phyloP scores from a whole-genome alignment of 2,329 filamentous ascomycete species.

The Talaromyces sp. region DNA sequence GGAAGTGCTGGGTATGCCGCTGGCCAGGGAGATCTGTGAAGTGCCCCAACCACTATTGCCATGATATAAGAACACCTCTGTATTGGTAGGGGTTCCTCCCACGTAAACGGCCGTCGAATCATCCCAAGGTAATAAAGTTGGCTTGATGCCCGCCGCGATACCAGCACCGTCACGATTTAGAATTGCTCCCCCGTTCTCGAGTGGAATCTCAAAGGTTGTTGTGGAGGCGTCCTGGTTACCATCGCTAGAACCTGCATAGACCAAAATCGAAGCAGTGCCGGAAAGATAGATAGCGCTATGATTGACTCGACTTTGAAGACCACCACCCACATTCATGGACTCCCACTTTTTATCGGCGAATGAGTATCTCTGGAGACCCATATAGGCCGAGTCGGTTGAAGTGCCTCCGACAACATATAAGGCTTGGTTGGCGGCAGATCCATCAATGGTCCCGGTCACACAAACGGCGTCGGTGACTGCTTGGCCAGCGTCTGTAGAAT shows the following conservation, averaged over 20 bases:
- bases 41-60: conserved; percentile 61
- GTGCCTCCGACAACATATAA: conserved; percentile 80
- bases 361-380: conserved; percentile 68
- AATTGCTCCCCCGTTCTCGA: conserved; percentile 56
- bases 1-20: conserved; percentile 57
- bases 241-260: conserved; percentile 73
- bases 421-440: conserved; percentile 56
- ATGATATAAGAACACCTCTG: conserved; percentile 69
- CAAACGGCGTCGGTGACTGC: conserved; percentile 73
- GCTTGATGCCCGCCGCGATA: conserved; percentile 62
- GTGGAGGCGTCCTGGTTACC: conserved; percentile 58
- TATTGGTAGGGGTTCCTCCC: conserved; percentile 66
- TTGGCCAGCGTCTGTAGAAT: conserved; percentile 60
- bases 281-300: conserved; percentile 75
- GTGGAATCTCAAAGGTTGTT: conserved; percentile 70
- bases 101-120: conserved; percentile 67
- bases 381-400: conserved; percentile 56
- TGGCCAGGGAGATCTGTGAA: conserved; percentile 61
- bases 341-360: conserved; percentile 59
- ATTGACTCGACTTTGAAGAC: conserved; percentile 65
- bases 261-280: conserved; percentile 65
- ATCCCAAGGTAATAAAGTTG: conserved; percentile 72
- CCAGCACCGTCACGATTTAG: conserved; percentile 53
- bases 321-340: conserved; percentile 49
- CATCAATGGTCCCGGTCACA: conserved; percentile 62